Base-by-base conservation (phyloP, 164 flowering plant genomes). In the Stephania japonica region DNA sequence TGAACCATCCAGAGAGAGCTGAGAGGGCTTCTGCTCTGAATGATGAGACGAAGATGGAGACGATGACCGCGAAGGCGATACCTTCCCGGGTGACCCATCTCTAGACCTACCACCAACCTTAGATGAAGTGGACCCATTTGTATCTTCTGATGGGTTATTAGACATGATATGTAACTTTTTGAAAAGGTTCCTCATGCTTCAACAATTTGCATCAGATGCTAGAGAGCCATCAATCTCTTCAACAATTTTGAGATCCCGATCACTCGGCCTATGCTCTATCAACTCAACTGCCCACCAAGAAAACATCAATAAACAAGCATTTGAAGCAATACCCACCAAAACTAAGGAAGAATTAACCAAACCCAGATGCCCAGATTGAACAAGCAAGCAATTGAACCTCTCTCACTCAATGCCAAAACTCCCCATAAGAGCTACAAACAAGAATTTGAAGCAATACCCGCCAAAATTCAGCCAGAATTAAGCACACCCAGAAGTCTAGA, bases 141-240 rank as follows among this genome's bases (percentile, higher is more conserved):
- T 42, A 16, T 82, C 84, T 72, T 88, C 94, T 18, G 89, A 79
- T 70, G 87, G 94, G 78, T 82, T 32, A 32, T 32, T 85, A 21
- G 93, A 81, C 84, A 85, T 79, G 61, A 88, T 87, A 79, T 94
- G 97, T 10, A 94, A 87, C 84, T 92, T 94, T 88, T 90, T 92
- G 27, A 94, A 82, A 70, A 94, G 69, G 79, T 85, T 92, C 87
- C 85, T 94, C 99, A 94, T 92, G 49, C 23, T 75, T 70, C 38
- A 70, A 71, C 47, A 72, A 66, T 44, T 67, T 59, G 64, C 23
- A 19, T 74, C 42, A 65, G 76, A 74, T 83, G 85, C 85, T 84
- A 86, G 70, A 82, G 70, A 79, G 72, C 84, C 85, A 80, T 72
- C 77, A 75, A 63, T 78, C 65, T 75, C 87, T 81, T 81, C 87